Conservation (phyloP, 1,284 basidiomycete genomes). For the Cryptococcus sp. region DNA sequence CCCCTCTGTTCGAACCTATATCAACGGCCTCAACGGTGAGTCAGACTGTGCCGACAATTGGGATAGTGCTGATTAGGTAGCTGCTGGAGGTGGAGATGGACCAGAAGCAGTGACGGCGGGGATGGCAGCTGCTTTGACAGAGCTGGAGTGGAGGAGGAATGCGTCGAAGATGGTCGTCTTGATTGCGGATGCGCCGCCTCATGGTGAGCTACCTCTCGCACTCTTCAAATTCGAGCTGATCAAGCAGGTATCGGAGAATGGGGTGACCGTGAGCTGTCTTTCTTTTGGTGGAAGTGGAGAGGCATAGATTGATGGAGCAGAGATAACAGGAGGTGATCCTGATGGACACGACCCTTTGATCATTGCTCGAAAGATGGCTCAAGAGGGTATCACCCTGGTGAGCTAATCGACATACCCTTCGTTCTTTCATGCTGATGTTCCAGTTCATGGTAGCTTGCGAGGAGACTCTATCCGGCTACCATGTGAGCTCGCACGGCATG, state of each 20-base stretch:
- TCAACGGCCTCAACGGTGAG: conserved; percentile 53
- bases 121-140: conserved; percentile 70
- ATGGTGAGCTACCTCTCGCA: conserved; percentile 50
- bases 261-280: conserved; percentile 36
- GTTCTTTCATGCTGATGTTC: conserved; percentile 12
- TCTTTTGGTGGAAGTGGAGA: not conserved
- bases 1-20: conserved; percentile 73
- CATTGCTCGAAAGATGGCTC: conserved; percentile 82
- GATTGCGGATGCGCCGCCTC: conserved; percentile 95
- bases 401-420: conserved; percentile 27
- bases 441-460: conserved; percentile 98
- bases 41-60: too few relatives aligned
- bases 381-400: conserved; percentile 81
- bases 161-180: conserved; percentile 94
- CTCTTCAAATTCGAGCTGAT: conserved; percentile 18
- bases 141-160: conserved; percentile 81
- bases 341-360: conserved; percentile 83
- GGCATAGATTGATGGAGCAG: conserved; percentile 49
- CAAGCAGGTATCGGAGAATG: conserved; percentile 40
- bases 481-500: conserved; percentile 54
- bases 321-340: conserved; percentile 86
- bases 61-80: conserved; percentile 48
- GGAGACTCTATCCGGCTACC: conserved; percentile 89
- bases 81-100: conserved; percentile 93
- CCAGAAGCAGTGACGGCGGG: conserved; percentile 97